These are phyloP conservation scores for Fusarium coicis DNA, from an alignment of 2,329 filamentous ascomycete genomes.

Conservation along the genomic window DNA sequence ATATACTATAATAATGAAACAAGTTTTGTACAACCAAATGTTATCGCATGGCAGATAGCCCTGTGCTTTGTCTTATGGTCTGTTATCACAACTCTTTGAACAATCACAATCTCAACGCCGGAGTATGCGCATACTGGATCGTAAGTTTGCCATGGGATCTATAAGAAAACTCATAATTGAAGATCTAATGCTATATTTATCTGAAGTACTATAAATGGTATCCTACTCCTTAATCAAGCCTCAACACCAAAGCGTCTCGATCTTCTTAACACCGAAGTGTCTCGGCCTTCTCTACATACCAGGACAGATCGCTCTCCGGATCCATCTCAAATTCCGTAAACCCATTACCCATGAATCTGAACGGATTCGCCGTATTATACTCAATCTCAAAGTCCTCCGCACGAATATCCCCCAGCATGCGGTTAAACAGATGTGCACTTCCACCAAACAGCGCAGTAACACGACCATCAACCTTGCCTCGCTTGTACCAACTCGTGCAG, in stretches of 20 bases:
- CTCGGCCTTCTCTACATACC: slow-evolving; percentile 38
- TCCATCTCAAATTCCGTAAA: slow-evolving; percentile 41
- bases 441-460: slow-evolving; percentile 38
- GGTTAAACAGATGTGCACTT: slow-evolving; percentile 37
- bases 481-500: slow-evolving; percentile 38
- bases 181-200: not conserved
- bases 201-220: not conserved
- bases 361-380: slow-evolving; percentile 33
- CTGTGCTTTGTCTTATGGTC: not conserved
- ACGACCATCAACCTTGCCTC: slow-evolving; percentile 27
- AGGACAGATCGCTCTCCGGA: slow-evolving; percentile 32
- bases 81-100: not conserved
- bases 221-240: not conserved
- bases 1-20: not conserved
- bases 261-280: slow-evolving; percentile 4
- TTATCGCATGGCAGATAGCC: not conserved
- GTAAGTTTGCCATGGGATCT: not conserved
- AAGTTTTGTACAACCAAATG: not conserved
- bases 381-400: slow-evolving; percentile 37
- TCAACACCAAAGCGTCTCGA: slow-evolving; percentile 8
- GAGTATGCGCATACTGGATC: not conserved
- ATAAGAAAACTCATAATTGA: not conserved
- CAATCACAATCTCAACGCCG: accelerated
- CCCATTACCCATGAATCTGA: slow-evolving; percentile 38
- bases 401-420: slow-evolving; percentile 35